Evolutionary conservation across 768 basidiomycete species (phyloP).

Genomic region (Tubosaeta brunneosetosa): DNA sequence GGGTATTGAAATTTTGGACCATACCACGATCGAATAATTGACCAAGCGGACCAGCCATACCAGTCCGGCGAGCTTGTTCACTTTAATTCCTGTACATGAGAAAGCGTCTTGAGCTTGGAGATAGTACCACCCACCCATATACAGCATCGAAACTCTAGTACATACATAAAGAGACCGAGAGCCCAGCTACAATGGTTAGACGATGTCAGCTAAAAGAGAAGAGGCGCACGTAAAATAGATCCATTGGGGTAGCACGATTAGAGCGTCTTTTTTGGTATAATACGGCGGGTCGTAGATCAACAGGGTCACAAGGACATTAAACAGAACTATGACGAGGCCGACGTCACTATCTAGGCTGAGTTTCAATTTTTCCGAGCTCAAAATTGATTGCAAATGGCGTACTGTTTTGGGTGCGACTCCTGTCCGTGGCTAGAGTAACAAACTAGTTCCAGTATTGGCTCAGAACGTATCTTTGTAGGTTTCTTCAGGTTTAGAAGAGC

Average conservation of each 20-base stretch:
- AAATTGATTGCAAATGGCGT: conserved; percentile 25
- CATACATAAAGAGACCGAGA: conserved; percentile 76
- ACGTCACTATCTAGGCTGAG: conserved; percentile 74
- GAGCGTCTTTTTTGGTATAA: conserved; percentile 61
- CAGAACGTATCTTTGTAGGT: conserved; percentile 72
- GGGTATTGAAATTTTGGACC: conserved; percentile 10
- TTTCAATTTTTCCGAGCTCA: background rate
- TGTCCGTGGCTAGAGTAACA: conserved; percentile 82
- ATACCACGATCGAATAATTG: conserved; percentile 98
- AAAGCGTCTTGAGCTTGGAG: background rate
- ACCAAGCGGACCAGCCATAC: conserved; percentile 96
- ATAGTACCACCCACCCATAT: conserved; percentile 58
- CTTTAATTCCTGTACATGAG: conserved; percentile 34
- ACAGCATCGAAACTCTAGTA: conserved; percentile 91
- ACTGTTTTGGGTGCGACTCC: conserved; percentile 90
- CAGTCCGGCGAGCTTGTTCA: conserved; percentile 92
- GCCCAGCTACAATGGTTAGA: conserved; percentile 59
- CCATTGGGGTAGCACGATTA: conserved; percentile 69
- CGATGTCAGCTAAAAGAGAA: background rate
- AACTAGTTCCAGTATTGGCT: conserved; percentile 91
- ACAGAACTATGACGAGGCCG: conserved; percentile 73
- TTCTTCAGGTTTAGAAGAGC: conserved; percentile 72
- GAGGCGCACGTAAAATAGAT: conserved; percentile 78
- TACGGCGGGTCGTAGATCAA: conserved; percentile 80
- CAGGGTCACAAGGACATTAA: conserved; percentile 83